Evolutionary conservation across 768 basidiomycete species (phyloP).

Genomic region (Tricholoma matsutake): DNA sequence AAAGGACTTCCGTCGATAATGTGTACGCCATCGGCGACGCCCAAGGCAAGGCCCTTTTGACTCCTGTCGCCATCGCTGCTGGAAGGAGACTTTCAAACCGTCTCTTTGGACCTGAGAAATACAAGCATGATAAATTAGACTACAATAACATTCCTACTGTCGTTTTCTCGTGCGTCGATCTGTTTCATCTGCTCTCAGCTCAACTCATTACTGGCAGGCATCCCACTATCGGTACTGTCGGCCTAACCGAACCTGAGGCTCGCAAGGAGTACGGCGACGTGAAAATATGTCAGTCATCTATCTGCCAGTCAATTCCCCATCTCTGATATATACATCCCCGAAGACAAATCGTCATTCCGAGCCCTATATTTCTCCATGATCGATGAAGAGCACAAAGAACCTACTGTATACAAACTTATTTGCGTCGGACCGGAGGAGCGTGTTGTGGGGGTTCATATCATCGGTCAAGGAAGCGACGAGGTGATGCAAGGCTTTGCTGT

Average conservation of each 20-base stretch:
- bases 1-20: slow-evolving; percentile 69
- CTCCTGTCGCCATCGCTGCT: slow-evolving; percentile 97
- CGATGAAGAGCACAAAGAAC: slow-evolving; percentile 88
- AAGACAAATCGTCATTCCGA: slow-evolving; percentile 79
- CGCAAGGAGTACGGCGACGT: slow-evolving; percentile 85
- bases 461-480: slow-evolving; percentile 92
- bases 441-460: slow-evolving; percentile 93
- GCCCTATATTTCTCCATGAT: slow-evolving; percentile 93
- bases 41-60: slow-evolving; percentile 87
- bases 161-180: slow-evolving; percentile 80
- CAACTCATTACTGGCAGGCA: slow-evolving; percentile 50
- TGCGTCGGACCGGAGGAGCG: slow-evolving; percentile 86
- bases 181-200: slow-evolving; percentile 2
- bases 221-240: slow-evolving; percentile 93
- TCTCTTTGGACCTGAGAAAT: slow-evolving; percentile 83
- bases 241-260: slow-evolving; percentile 91
- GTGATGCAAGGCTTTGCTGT: slow-evolving; percentile 94
- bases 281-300: slow-evolving; percentile 76
- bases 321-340: background rate
- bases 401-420: slow-evolving; percentile 91
- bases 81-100: slow-evolving; percentile 87
- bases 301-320: slow-evolving; percentile 1
- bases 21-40: slow-evolving; percentile 91
- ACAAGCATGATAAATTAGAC: slow-evolving; percentile 81
- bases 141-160: slow-evolving; percentile 94